Evolutionary conservation across 2,329 filamentous ascomycete species (phyloP).

Genomic region (Colletotrichum sidae): DNA sequence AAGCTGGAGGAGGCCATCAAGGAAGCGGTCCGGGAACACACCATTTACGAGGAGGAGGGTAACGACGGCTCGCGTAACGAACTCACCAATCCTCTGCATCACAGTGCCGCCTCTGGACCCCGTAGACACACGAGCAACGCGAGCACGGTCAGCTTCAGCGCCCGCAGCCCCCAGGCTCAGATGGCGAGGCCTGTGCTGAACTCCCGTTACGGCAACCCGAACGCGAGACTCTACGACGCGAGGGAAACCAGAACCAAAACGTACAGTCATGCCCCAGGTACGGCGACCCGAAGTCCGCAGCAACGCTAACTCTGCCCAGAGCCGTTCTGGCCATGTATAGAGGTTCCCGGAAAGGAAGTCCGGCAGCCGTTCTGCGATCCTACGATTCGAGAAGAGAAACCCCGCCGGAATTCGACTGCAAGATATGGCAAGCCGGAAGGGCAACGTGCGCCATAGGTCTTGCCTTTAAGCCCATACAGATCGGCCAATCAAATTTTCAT

Average conservation of each 20-base stretch:
- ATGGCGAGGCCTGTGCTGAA: slow-evolving; percentile 64
- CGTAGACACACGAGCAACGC: slow-evolving; percentile 81
- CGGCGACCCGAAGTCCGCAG: background rate
- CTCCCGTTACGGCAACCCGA: slow-evolving; percentile 80
- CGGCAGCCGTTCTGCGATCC: slow-evolving; percentile 83
- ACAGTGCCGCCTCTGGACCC: slow-evolving; percentile 57
- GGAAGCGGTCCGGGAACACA: slow-evolving; percentile 88
- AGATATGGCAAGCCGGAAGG: slow-evolving; percentile 95
- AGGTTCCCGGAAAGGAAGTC: slow-evolving; percentile 76
- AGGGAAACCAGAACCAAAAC: slow-evolving; percentile 90
- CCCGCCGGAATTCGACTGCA: slow-evolving; percentile 90
- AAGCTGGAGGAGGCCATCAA: slow-evolving; percentile 94
- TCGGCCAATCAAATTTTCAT: slow-evolving; percentile 93
- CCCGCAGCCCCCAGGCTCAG: slow-evolving; percentile 69
- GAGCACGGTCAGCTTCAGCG: slow-evolving; percentile 85
- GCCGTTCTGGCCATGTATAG: slow-evolving; percentile 93
- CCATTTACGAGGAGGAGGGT: slow-evolving; percentile 82
- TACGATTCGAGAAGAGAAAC: slow-evolving; percentile 96
- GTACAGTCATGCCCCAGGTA: slow-evolving; percentile 61
- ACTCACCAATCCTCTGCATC: slow-evolving; percentile 53
- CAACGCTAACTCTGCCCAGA: slow-evolving; percentile 57
- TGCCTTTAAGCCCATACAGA: slow-evolving; percentile 94
- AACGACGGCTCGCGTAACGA: slow-evolving; percentile 73
- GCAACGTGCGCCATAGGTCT: slow-evolving; percentile 93
- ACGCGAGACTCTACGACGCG: slow-evolving; percentile 88